Conservation (phyloP, 2,329 filamentous ascomycete species). For the Parasarocladium wereldwijsianum region DNA sequence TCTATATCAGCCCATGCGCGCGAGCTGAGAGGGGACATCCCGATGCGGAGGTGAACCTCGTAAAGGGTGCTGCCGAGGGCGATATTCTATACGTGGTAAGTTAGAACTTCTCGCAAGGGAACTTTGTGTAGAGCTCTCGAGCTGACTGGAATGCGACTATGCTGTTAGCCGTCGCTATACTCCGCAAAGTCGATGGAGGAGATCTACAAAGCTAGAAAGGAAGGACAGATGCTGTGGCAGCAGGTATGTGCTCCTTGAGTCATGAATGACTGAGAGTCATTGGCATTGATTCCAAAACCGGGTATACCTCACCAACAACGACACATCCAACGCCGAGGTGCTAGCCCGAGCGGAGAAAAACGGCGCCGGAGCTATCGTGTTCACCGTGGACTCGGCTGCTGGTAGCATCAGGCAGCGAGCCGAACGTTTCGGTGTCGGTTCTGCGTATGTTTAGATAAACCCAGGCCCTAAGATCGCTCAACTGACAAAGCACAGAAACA, state of each 20-base stretch:
- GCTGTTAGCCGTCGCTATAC: slow-evolving; percentile 11
- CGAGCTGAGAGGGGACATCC: slow-evolving; percentile 26
- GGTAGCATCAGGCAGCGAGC: slow-evolving; percentile 5
- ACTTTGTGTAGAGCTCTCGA: too few relatives aligned
- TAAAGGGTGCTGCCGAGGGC: slow-evolving; percentile 26
- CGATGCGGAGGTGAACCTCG: slow-evolving; percentile 31
- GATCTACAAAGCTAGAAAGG: slow-evolving; percentile 16
- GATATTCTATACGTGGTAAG: slow-evolving; percentile 29
- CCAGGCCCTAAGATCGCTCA: slow-evolving; percentile 1
- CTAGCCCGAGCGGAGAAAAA: slow-evolving; percentile 17
- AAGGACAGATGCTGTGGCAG: slow-evolving; percentile 17
- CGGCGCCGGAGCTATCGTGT: slow-evolving; percentile 22
- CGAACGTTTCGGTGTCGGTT: slow-evolving; percentile 3
- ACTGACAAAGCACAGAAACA: not conserved
- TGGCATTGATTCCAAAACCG: slow-evolving; percentile 5
- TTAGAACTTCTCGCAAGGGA: too few relatives aligned
- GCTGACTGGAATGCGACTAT: too few relatives aligned
- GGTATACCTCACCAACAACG: slow-evolving; percentile 19
- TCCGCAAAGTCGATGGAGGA: slow-evolving; percentile 19
- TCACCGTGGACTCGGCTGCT: slow-evolving; percentile 17
- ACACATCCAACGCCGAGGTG: slow-evolving; percentile 16
- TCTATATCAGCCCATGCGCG: slow-evolving; percentile 33
- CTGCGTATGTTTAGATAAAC: slow-evolving; percentile 3
- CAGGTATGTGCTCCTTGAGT: slow-evolving; percentile 9
- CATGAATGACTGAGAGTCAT: not conserved